Conservation (phyloP, 305 asterid species). For the Fraxinus angustifolia region DNA sequence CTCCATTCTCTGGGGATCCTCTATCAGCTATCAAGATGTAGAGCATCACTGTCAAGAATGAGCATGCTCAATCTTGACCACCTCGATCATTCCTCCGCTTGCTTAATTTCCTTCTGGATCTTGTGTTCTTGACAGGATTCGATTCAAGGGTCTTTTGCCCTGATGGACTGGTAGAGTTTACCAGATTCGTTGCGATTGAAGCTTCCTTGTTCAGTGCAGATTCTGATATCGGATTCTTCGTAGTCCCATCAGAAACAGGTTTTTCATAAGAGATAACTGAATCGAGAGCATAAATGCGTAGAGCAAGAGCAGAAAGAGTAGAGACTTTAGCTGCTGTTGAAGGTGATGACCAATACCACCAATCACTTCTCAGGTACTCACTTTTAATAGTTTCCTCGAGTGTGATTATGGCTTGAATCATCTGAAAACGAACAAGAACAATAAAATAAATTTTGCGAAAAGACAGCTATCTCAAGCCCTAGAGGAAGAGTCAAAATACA, state of each 20-base stretch:
- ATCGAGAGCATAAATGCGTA: slow-evolving; percentile 72
- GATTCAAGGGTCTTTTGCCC: slow-evolving; percentile 50
- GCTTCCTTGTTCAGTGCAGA: slow-evolving; percentile 42
- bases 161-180: slow-evolving; percentile 42
- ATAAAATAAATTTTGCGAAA: neutral
- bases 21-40: neutral
- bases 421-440: slow-evolving; percentile 44
- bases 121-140: slow-evolving; percentile 57
- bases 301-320: slow-evolving; percentile 76
- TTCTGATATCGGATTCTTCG: slow-evolving; percentile 29
- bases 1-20: neutral
- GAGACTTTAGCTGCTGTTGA: slow-evolving; percentile 79
- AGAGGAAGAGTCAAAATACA: neutral
- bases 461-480: neutral
- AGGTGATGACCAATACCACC: slow-evolving; percentile 99
- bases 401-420: slow-evolving; percentile 69
- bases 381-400: slow-evolving; percentile 78
- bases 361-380: slow-evolving; percentile 59
- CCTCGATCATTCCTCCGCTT: slow-evolving; percentile 58
- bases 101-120: slow-evolving; percentile 70
- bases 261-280: slow-evolving; percentile 74
- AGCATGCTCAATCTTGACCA: slow-evolving; percentile 25
- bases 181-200: slow-evolving; percentile 30
- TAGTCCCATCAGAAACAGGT: slow-evolving; percentile 30
- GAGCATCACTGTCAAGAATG: slow-evolving; percentile 7